Base-by-base conservation (phyloP, 441 rosid genomes). In the Brassica hybrid region DNA sequence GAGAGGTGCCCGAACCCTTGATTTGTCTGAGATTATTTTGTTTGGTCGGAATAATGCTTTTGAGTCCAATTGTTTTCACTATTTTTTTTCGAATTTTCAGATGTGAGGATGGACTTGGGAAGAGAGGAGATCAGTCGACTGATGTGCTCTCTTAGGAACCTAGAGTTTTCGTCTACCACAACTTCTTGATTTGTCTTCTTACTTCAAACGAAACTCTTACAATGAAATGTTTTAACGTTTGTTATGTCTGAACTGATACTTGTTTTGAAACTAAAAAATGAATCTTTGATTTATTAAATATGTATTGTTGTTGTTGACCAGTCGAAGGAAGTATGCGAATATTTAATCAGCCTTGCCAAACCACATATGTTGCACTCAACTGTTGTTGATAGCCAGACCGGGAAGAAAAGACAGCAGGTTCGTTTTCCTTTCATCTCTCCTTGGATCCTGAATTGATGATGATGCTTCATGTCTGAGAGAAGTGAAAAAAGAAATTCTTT, bases 61-160 rank as follows among this genome's bases (percentile, higher is more conserved):
- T 72, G 7, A 8, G 70, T 25, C 5, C 41, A 69, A 70, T 52
- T 60, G 25, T 34, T 57, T 64, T 27, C 8, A 32, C 7, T 6
- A 32, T 34, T 34, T 30, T 27, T 27, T 30, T 30, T 30, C 61
- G 71, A 41, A 48, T 76, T 32, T 32, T 12, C 84, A 88, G 92
- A 67, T 82, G 82, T 17, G 78, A 76, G 17, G 88, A 43, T 14
- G 88, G 85, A 69, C 67, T 80, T 80, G 88, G 89, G 76, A 76
- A 73, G 65, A 86, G 88, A 86, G 85, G 85, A 68, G 83, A 87
- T 74, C 89, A 87, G 77, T 90, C 87, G 91, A 88, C 88, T 32
- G 89, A 90, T 83, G 81, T 90, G 30, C 79, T 90, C 43, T 83
- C 94, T 30, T 88, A 89, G 90, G 91, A 90, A 78, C 94, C 94